Percentiles rank a stretch among this genome's conserved stretches.
phyloP scores from a whole-genome alignment of 2,329 filamentous ascomycete genomes.

The Epichloe gansuensis region DNA sequence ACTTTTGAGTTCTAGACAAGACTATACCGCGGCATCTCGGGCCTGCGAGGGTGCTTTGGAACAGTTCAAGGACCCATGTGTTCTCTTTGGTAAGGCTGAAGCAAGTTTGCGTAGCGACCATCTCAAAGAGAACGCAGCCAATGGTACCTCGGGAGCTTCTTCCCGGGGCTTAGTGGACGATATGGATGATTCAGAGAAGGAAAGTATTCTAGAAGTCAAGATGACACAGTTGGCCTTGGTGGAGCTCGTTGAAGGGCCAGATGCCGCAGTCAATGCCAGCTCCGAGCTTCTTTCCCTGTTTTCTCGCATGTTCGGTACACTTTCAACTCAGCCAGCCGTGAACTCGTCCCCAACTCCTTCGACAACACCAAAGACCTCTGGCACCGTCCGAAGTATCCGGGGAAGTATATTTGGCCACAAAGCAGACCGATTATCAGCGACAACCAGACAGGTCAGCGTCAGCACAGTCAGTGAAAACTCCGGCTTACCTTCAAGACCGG shows the following conservation, averaged over 20 bases:
- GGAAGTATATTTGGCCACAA: slow-evolving; percentile 66
- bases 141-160: slow-evolving; percentile 11
- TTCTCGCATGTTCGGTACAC: slow-evolving; percentile 58
- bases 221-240: slow-evolving; percentile 84
- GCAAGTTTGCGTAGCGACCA: slow-evolving; percentile 51
- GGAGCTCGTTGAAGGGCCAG: slow-evolving; percentile 71
- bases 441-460: slow-evolving; percentile 27
- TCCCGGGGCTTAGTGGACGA: slow-evolving; percentile 52
- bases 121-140: slow-evolving; percentile 41
- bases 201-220: slow-evolving; percentile 81
- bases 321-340: slow-evolving; percentile 32
- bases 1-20: slow-evolving; percentile 72
- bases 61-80: slow-evolving; percentile 61
- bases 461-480: slow-evolving; percentile 25
- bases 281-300: slow-evolving; percentile 77
- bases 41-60: slow-evolving; percentile 87
- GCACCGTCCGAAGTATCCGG: slow-evolving; percentile 55
- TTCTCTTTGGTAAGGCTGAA: slow-evolving; percentile 54
- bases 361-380: slow-evolving; percentile 55
- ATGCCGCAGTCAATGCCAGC: slow-evolving; percentile 76
- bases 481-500: slow-evolving; percentile 15
- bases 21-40: slow-evolving; percentile 65
- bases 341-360: slow-evolving; percentile 27
- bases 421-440: slow-evolving; percentile 30
- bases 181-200: slow-evolving; percentile 75